These are phyloP conservation scores for Malbranchea zuffiana DNA, from an alignment of 2,329 filamentous ascomycete species.

Conservation along the genomic window DNA sequence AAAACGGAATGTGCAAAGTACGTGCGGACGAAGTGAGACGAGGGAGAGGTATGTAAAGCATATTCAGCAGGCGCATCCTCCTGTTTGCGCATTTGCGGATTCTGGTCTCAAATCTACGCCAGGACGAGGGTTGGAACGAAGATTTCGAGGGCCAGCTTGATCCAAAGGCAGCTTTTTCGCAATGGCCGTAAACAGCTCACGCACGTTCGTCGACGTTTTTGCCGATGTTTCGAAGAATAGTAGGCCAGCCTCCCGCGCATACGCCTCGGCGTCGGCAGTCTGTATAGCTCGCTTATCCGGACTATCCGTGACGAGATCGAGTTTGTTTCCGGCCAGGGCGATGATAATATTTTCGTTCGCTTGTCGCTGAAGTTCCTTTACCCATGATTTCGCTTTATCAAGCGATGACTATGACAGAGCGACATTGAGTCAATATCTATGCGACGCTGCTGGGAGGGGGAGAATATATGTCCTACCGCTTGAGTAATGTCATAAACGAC, in stretches of 20 bases:
- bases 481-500: constrained; percentile 99
- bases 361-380: constrained; percentile 96
- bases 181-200: constrained; percentile 91
- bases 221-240: constrained; percentile 98
- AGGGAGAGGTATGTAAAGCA: too few species aligned
- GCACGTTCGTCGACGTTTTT: constrained; percentile 93
- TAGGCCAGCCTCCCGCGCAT: constrained; percentile 83
- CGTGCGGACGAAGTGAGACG: too few species aligned
- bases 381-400: constrained; percentile 98
- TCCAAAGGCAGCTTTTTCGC: constrained; percentile 96
- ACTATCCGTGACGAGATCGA: constrained; percentile 87
- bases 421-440: constrained; percentile 7
- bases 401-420: constrained; percentile 62
- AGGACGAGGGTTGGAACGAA: constrained; percentile 53
- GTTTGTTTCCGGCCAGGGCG: constrained; percentile 92
- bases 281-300: constrained; percentile 91
- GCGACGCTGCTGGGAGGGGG: background rate
- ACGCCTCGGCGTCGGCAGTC: constrained; percentile 84
- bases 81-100: constrained; percentile 49
- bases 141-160: constrained; percentile 82
- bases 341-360: constrained; percentile 99
- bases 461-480: too few species aligned
- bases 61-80: constrained; percentile 53
- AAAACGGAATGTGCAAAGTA: too few species aligned
- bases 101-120: constrained; percentile 59